A percentile compares a stretch with the other conserved stretches of the same genome.
Evolutionary conservation across 306 rosid species (phyloP).

Genomic region (Luffa aegyptiaca): DNA sequence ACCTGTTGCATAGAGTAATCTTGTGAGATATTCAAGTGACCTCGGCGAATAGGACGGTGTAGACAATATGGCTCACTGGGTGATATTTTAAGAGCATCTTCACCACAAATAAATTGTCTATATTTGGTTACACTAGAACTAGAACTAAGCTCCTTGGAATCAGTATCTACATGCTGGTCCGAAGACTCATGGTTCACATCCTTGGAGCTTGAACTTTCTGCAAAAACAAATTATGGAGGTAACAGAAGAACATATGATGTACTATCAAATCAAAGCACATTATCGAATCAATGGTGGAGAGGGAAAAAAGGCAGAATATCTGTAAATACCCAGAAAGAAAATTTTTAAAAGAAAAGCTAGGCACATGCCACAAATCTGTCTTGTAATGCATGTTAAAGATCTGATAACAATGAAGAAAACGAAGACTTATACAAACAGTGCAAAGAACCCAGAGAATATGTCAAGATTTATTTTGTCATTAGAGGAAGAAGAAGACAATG

Average conservation of each 20-base stretch:
- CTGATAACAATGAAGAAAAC: neutral
- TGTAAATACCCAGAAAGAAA: neutral
- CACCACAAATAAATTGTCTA: conserved; percentile 64
- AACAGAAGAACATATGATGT: conserved; percentile 1
- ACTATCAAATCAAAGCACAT: neutral
- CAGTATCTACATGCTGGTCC: conserved; percentile 37
- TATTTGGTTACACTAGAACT: conserved; percentile 29
- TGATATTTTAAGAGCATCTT: conserved; percentile 75
- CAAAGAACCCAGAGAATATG: neutral
- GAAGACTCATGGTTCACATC: conserved; percentile 26
- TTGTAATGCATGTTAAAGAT: neutral
- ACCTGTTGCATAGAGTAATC: conserved; percentile 98
- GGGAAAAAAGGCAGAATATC: neutral
- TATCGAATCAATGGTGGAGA: neutral
- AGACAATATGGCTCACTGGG: conserved; percentile 66
- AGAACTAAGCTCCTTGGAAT: conserved; percentile 32
- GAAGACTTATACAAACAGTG: neutral
- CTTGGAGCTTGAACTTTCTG: conserved; percentile 38
- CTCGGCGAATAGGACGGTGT: conserved; percentile 86
- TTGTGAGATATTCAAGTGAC: conserved; percentile 81
- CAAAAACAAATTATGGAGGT: conserved; percentile 20
- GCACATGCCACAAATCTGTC: neutral
- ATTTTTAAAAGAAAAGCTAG: neutral
- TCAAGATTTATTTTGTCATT: neutral
- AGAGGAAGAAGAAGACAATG: neutral